Evolutionary conservation across 2,329 filamentous ascomycete species (phyloP).

Genomic region (Aspergillus flavus): DNA sequence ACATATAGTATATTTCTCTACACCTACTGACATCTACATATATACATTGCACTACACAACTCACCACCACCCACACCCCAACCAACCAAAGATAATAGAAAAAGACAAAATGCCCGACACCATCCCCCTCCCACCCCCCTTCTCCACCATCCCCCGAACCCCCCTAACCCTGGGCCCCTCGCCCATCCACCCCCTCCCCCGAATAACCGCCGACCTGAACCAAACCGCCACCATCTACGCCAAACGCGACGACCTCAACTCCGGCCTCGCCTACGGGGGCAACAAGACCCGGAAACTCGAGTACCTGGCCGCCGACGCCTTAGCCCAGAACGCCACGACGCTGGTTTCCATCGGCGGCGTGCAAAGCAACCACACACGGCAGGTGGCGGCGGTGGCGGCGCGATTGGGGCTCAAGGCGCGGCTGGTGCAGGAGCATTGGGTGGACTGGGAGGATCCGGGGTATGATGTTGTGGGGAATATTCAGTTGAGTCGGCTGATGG

Average conservation of each 20-base stretch:
- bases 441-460: slow-evolving; percentile 60
- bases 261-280: slow-evolving; percentile 66
- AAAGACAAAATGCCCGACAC: not conserved
- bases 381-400: slow-evolving; percentile 65
- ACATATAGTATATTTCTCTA: not conserved
- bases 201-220: slow-evolving; percentile 63
- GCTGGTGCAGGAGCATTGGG: slow-evolving; percentile 70
- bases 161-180: slow-evolving; percentile 68
- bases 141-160: slow-evolving; percentile 64
- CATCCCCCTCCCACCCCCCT: slow-evolving; percentile 59
- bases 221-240: slow-evolving; percentile 63
- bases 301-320: slow-evolving; percentile 67
- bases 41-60: too few species aligned
- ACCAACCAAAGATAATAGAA: not conserved
- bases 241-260: slow-evolving; percentile 73
- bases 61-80: too few species aligned
- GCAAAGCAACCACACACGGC: slow-evolving; percentile 71
- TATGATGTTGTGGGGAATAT: slow-evolving; percentile 72
- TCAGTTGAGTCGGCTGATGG: slow-evolving; percentile 69
- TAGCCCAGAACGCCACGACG: slow-evolving; percentile 60
- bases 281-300: slow-evolving; percentile 73
- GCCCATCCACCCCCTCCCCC: slow-evolving; percentile 67
- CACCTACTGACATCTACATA: too few species aligned
- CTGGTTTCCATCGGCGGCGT: slow-evolving; percentile 69
- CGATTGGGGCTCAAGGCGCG: slow-evolving; percentile 54